Percentiles rank a stretch among this genome's conserved stretches.
These are phyloP conservation scores for Chytriomyces confervae DNA, from an alignment of 192 early-diverging fungal species.

Conservation along the genomic window DNA sequence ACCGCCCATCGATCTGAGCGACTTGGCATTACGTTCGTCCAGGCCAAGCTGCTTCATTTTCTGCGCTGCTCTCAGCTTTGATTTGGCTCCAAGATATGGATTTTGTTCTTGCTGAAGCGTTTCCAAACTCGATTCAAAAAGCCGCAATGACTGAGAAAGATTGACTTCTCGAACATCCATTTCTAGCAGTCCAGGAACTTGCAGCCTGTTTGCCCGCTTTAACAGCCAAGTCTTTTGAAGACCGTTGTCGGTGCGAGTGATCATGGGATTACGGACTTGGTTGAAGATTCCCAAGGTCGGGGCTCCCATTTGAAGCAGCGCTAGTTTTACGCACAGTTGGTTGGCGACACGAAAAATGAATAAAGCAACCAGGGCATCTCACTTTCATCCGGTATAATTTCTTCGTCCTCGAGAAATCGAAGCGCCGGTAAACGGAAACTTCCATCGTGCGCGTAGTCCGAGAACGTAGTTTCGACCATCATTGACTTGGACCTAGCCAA, in stretches of 20 bases:
- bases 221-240: constrained; percentile 37
- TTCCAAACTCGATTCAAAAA: too few species aligned
- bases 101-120: too few species aligned
- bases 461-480: constrained; percentile 27
- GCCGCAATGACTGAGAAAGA: too few species aligned
- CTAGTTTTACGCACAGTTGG: neutral
- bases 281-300: constrained; percentile 30
- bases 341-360: neutral
- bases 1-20: constrained; percentile 15
- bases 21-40: neutral
- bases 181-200: constrained; percentile 42
- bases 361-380: neutral
- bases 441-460: constrained; percentile 25
- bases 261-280: constrained; percentile 31
- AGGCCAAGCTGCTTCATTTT: too few species aligned
- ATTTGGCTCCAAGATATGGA: too few species aligned
- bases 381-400: constrained; percentile 17
- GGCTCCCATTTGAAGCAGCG: constrained; percentile 17
- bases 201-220: constrained; percentile 26
- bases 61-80: too few species aligned
- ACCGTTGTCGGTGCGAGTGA: constrained; percentile 31
- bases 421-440: constrained; percentile 4
- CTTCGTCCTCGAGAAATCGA: neutral
- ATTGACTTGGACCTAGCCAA: constrained; percentile 12
- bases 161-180: constrained; percentile 1